Conservation (phyloP, 1,284 basidiomycete species). For the Mycena citricolor region DNA sequence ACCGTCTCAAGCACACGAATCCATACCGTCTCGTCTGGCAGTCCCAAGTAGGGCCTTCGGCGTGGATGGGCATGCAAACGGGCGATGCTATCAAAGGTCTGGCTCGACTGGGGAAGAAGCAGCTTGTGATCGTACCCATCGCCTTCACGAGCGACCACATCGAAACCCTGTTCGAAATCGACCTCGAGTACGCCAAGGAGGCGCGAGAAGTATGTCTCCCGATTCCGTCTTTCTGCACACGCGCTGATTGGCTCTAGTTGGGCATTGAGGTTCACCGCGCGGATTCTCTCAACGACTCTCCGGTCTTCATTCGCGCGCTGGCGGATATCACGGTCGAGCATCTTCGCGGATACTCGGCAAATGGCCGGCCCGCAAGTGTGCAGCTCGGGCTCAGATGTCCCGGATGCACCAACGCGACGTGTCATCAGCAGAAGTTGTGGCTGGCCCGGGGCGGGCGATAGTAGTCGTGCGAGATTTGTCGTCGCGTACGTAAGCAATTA, state of each 20-base stretch:
- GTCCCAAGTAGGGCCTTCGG: constrained; percentile 94
- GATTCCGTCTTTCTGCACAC: constrained; percentile 2
- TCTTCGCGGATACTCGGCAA: constrained; percentile 62
- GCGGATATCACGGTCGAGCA: constrained; percentile 92
- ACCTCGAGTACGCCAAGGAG: constrained; percentile 92
- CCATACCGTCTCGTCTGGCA: constrained; percentile 97
- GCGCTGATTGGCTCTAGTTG: constrained; percentile 48
- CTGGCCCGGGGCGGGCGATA: constrained; percentile 61
- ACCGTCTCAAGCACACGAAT: constrained; percentile 74
- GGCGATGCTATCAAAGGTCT: constrained; percentile 90
- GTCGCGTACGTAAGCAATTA: no score
- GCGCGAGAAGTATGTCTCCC: constrained; percentile 76
- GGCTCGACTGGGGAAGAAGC: constrained; percentile 85
- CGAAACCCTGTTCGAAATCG: constrained; percentile 96
- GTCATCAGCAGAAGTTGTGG: constrained; percentile 87
- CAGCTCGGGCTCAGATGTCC: constrained; percentile 92
- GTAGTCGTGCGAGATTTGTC: constrained; percentile 21
- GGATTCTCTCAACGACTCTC: constrained; percentile 96
- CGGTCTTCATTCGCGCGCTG: constrained; percentile 94
- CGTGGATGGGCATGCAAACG: constrained; percentile 99
- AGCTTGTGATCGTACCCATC: constrained; percentile 89
- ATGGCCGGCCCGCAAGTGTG: constrained; percentile 62
- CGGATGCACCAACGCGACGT: constrained; percentile 88
- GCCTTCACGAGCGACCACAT: constrained; percentile 99
- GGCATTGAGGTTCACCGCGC: constrained; percentile 92